These are phyloP conservation scores for Zymoseptoria ardabiliae DNA, from an alignment of 2,329 filamentous ascomycete genomes.

Conservation along the genomic window DNA sequence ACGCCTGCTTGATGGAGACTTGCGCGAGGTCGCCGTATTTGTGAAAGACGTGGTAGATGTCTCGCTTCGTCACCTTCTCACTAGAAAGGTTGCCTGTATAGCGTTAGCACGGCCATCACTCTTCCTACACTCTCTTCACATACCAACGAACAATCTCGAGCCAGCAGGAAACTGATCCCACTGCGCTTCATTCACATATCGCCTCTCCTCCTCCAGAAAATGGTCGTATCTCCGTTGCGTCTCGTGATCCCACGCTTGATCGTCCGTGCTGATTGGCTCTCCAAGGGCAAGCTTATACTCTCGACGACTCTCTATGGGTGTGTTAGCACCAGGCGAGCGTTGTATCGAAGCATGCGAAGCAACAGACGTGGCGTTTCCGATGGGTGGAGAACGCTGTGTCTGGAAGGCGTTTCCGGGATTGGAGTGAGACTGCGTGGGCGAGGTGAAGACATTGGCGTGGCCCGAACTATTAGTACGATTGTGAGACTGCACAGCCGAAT, in stretches of 20 bases:
- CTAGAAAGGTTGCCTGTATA: conserved; percentile 75
- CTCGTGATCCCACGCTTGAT: conserved; percentile 47
- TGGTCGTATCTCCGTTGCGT: conserved; percentile 63
- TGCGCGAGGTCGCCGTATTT: conserved; percentile 81
- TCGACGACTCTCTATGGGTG: conserved; percentile 23
- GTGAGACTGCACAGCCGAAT: conserved; percentile 28
- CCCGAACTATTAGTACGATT: conserved; percentile 20
- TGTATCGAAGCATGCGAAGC: not conserved
- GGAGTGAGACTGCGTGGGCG: not conserved
- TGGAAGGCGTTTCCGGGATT: conserved; percentile 1
- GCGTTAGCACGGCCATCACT: conserved; percentile 13
- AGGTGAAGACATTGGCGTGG: conserved; percentile 14
- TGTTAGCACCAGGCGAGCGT: conserved; percentile 2
- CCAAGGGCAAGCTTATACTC: conserved; percentile 25
- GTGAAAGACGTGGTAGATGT: conserved; percentile 87
- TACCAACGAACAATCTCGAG: conserved; percentile 75
- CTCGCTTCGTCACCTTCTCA: conserved; percentile 86
- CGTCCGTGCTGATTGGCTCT: conserved; percentile 35
- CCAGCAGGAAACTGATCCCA: conserved; percentile 76
- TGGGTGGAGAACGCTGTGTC: conserved; percentile 5
- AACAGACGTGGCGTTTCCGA: not conserved
- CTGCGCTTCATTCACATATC: conserved; percentile 67
- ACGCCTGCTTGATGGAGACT: conserved; percentile 92
- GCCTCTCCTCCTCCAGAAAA: conserved; percentile 65
- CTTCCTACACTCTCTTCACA: conserved; percentile 22